Percentiles rank a stretch among this genome's conserved stretches.
Evolutionary conservation across 257 asterid genomes (phyloP).

Genomic region (Avicennia marina): DNA sequence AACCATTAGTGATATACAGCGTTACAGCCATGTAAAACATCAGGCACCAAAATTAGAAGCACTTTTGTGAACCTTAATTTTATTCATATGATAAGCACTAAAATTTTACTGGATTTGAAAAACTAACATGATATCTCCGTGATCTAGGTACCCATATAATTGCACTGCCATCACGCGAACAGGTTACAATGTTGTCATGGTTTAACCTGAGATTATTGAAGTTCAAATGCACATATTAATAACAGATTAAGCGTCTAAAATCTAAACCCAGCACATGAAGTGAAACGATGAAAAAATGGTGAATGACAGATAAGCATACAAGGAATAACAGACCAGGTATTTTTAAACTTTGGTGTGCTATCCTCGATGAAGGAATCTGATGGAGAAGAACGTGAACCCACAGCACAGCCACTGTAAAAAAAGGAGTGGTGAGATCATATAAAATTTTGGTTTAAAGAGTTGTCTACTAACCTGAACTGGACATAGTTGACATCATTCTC

Average conservation of each 20-base stretch:
- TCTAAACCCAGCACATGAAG: constrained; percentile 14
- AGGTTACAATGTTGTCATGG: constrained; percentile 87
- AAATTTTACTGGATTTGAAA: constrained; percentile 19
- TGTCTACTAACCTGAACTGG: constrained; percentile 77
- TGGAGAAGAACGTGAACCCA: constrained; percentile 64
- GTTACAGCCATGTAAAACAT: constrained; percentile 1
- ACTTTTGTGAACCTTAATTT: constrained; percentile 6
- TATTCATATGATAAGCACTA: constrained; percentile 10
- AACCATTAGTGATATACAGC: background rate
- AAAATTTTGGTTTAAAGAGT: constrained; percentile 16
- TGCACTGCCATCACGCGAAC: constrained; percentile 99
- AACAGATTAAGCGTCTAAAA: background rate
- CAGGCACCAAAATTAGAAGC: background rate
- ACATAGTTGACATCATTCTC: constrained; percentile 96
- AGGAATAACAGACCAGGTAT: constrained; percentile 62
- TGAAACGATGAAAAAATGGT: constrained; percentile 1
- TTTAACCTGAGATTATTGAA: constrained; percentile 52
- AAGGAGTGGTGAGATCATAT: constrained; percentile 28
- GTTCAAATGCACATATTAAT: constrained; percentile 20
- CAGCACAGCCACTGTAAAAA: constrained; percentile 88
- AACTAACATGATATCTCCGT: constrained; percentile 79
- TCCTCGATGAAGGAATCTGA: constrained; percentile 65
- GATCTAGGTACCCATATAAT: constrained; percentile 90
- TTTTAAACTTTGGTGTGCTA: constrained; percentile 68
- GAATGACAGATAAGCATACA: constrained; percentile 11